A percentile compares a stretch with the other conserved stretches of the same genome.
These are phyloP conservation scores for Hyaloperonospora arabidopsidis DNA, from an alignment of 352 stramenopile species.

Conservation along the genomic window DNA sequence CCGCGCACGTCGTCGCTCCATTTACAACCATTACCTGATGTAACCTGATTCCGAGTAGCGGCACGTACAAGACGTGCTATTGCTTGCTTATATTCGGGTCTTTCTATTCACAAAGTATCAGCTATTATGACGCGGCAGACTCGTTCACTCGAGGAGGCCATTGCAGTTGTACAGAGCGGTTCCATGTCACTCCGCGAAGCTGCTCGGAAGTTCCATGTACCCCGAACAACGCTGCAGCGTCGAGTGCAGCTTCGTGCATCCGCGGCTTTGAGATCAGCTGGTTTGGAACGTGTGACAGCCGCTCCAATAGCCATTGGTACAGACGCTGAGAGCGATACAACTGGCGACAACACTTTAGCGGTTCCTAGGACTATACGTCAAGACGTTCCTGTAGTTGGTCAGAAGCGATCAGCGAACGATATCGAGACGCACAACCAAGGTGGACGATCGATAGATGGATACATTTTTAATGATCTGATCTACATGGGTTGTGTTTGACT, in stretches of 20 bases:
- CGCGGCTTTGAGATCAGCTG: constrained; percentile 8
- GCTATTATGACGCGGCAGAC: constrained; percentile 17
- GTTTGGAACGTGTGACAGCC: constrained; percentile 3
- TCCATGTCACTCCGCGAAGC: constrained; percentile 69
- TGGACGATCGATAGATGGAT: constrained; percentile 5
- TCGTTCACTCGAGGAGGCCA: constrained; percentile 41
- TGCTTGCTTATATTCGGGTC: neutral
- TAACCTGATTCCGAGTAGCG: too few relatives aligned
- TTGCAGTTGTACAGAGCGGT: constrained; percentile 44
- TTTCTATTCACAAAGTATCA: neutral
- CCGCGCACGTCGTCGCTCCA: constrained; percentile 7
- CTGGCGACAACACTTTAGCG: constrained; percentile 12
- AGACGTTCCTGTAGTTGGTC: constrained; percentile 12
- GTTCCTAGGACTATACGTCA: neutral
- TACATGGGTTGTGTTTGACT: constrained; percentile 1
- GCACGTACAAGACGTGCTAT: constrained; percentile 29
- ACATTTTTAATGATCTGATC: neutral
- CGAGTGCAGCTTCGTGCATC: constrained; percentile 29
- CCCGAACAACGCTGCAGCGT: constrained; percentile 71
- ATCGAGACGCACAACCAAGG: constrained; percentile 31
- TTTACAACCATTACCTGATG: too few relatives aligned
- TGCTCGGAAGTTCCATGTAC: constrained; percentile 56
- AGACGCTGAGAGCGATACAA: constrained; percentile 18
- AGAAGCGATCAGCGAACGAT: constrained; percentile 44
- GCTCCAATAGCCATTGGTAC: constrained; percentile 4